Evolutionary conservation across 2,329 filamentous ascomycete species (phyloP).

Genomic region (Zarea fungicola): DNA sequence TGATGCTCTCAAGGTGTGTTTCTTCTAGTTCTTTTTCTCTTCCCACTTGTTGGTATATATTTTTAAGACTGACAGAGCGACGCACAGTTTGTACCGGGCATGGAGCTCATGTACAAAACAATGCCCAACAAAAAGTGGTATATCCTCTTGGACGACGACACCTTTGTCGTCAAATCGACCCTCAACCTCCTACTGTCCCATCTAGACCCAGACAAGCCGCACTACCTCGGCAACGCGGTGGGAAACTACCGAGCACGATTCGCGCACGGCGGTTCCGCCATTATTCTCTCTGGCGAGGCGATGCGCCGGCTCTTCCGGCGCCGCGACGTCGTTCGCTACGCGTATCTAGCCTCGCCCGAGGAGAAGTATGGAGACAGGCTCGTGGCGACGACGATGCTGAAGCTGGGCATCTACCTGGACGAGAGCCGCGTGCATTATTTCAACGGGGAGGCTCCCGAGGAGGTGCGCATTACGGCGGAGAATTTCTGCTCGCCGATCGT

Average conservation of each 20-base stretch:
- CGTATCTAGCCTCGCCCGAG: conserved; percentile 43
- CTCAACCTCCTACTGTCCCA: conserved; percentile 44
- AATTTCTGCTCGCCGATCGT: conserved; percentile 50
- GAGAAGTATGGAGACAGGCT: conserved; percentile 51
- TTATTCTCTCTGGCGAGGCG: conserved; percentile 47
- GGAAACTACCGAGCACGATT: conserved; percentile 52
- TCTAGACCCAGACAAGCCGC: conserved; percentile 39
- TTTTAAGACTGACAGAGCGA: no score
- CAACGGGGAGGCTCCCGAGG: conserved; percentile 47
- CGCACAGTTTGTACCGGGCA: conserved; percentile 47
- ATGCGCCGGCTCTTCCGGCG: conserved; percentile 42
- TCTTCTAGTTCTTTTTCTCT: no score
- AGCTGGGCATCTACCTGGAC: conserved; percentile 49
- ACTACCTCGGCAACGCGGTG: conserved; percentile 53
- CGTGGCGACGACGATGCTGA: conserved; percentile 48
- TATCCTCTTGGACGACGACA: conserved; percentile 53
- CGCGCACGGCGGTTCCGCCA: conserved; percentile 51
- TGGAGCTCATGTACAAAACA: conserved; percentile 45
- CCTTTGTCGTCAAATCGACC: conserved; percentile 46
- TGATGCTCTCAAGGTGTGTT: conserved; percentile 43
- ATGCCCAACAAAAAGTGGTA: conserved; percentile 56
- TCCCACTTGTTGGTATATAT: neutral
- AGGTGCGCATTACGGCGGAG: conserved; percentile 45
- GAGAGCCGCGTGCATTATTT: conserved; percentile 50
- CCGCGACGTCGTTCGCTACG: conserved; percentile 36